phyloP scores from a whole-genome alignment of 2,329 filamentous ascomycete species.

The Pseudogymnoascus sp. region DNA sequence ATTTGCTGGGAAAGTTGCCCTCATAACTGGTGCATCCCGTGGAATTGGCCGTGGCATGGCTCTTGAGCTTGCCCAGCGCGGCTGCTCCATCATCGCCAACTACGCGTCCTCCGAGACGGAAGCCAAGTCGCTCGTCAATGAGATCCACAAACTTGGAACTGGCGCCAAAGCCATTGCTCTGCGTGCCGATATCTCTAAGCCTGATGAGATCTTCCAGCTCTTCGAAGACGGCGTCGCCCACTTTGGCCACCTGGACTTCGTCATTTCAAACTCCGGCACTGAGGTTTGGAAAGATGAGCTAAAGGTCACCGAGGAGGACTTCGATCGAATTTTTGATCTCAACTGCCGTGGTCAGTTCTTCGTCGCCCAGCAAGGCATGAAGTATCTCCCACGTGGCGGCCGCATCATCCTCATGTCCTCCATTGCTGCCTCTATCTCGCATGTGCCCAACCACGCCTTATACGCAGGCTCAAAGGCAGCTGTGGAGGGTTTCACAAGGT shows the following conservation, averaged over 20 bases:
- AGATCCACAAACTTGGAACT: constrained; percentile 42
- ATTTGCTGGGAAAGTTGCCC: constrained; percentile 45
- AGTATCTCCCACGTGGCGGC: constrained; percentile 59
- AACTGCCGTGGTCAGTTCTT: constrained; percentile 64
- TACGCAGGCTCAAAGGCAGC: constrained; percentile 59
- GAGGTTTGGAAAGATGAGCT: constrained; percentile 9
- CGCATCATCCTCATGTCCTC: constrained; percentile 60
- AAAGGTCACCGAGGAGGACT: constrained; percentile 10
- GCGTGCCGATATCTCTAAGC: constrained; percentile 49
- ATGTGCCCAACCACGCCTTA: constrained; percentile 52
- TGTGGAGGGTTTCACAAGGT: constrained; percentile 54
- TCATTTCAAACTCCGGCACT: constrained; percentile 26
- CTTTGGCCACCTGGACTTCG: constrained; percentile 26
- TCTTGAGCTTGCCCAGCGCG: constrained; percentile 57
- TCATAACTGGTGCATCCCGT: constrained; percentile 57
- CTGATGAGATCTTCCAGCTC: constrained; percentile 30
- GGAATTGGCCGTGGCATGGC: constrained; percentile 61
- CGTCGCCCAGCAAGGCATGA: constrained; percentile 64
- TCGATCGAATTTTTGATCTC: constrained; percentile 44
- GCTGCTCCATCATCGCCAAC: constrained; percentile 58
- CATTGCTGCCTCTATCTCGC: constrained; percentile 49
- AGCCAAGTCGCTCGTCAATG: constrained; percentile 48
- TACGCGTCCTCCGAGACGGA: constrained; percentile 48
- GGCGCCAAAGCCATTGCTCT: constrained; percentile 41
- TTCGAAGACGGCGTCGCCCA: constrained; percentile 24